A percentile compares a stretch with the other conserved stretches of the same genome.
Conservation (phyloP, 2,329 filamentous ascomycete genomes). For the Sclerotinia trifoliorum region DNA sequence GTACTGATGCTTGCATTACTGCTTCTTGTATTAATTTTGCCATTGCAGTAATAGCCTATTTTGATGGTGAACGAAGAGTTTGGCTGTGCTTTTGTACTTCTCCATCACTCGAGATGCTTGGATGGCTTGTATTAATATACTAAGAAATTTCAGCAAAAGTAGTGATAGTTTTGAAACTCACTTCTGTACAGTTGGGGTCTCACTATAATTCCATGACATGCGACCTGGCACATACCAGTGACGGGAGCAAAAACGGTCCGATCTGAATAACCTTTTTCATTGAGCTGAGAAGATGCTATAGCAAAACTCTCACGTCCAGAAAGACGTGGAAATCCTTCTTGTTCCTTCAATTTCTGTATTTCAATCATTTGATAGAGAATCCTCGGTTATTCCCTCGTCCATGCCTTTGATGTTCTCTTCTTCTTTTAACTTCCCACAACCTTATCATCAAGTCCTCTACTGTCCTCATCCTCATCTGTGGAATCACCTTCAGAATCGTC, state of each 20-base stretch:
- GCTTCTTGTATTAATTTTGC: neutral
- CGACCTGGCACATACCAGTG: neutral
- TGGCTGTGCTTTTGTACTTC: too few species aligned
- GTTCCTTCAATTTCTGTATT: neutral
- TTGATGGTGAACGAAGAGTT: neutral
- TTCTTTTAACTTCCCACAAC: fast-evolving
- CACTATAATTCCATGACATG: neutral
- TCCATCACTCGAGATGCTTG: too few species aligned
- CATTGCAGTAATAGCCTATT: neutral
- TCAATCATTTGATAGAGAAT: neutral
- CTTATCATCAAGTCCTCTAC: fast-evolving
- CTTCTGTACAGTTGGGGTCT: too few species aligned
- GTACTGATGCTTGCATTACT: too few species aligned
- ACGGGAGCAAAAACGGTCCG: fast-evolving
- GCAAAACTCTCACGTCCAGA: neutral
- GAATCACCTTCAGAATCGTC: too few species aligned
- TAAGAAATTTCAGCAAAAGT: fast-evolving
- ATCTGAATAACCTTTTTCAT: neutral
- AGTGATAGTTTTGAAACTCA: too few species aligned
- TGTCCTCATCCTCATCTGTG: neutral
- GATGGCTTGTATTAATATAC: neutral
- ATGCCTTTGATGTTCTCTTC: neutral
- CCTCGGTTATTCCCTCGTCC: neutral
- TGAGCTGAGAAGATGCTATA: neutral
- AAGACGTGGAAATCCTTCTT: neutral